Base-by-base conservation (phyloP, 441 rosid species). In the Bruguiera hainesii region DNA sequence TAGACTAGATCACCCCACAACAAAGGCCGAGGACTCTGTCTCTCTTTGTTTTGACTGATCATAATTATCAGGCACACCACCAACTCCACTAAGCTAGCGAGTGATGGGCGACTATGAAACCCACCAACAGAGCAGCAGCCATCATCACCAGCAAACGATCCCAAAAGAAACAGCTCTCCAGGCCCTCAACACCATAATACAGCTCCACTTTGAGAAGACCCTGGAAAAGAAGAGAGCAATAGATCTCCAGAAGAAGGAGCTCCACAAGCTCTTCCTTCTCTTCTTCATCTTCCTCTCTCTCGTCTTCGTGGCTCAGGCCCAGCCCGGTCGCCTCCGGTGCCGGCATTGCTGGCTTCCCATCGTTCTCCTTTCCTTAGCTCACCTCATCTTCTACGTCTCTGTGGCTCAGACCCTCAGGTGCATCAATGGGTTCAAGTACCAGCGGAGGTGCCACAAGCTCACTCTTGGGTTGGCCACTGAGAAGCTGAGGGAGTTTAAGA, bases 401-500 rank as follows among this genome's bases (percentile, higher is more conserved):
- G 92, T 94, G 6, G 97, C 98, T 52, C 96, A 91, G 67, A 94
- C 89, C 55, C 90, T 94, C 55, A 73, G 97, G 55, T 89, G 96
- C 87, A 88, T 94, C 82, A 91, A 94, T 65, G 97, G 97, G 56
- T 91, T 91, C 82, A 91, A 89, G 87, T 94, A 91, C 85, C 93
- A 94, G 82, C 75, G 98, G 23, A 76, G 96, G 64, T 94, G 96
- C 78, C 98, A 94, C 78, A 94, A 94, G 85, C 92, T 94, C 66
- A 94, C 98, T 0, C 88, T 94, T 6, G 96, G 93, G 4, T 65
- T 91, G 64, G 98, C 97, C 21, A 91, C 96, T 1, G 97, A 94
- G 72, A 88, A 87, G 82, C 85, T 88, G 20, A 75, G 96, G 66
- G 93, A 87, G 71, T 75, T 94, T 76, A 90, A 87, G 80, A 71